Conservation (phyloP, 108 stramenopile genomes). For the Skeletonema tropicum region DNA sequence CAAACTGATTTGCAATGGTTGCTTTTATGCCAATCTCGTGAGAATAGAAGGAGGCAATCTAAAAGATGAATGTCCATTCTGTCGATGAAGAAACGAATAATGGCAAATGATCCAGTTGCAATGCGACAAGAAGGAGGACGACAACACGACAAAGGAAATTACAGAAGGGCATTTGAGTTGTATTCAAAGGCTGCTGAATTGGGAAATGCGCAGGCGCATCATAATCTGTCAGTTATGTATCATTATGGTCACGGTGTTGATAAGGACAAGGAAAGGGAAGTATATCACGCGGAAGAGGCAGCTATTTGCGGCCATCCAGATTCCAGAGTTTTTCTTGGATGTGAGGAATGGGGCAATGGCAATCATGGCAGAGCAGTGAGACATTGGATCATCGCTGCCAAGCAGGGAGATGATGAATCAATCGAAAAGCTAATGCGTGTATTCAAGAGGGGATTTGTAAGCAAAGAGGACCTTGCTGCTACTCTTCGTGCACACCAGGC, state of each 20-base stretch:
- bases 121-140: neutral
- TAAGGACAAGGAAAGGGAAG: neutral
- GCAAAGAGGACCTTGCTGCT: too few species aligned
- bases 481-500: too few species aligned
- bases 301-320: constrained; percentile 5
- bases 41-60: neutral
- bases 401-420: too few species aligned
- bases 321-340: too few species aligned
- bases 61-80: neutral
- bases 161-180: neutral
- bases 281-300: neutral
- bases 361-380: too few species aligned
- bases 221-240: neutral
- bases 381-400: too few species aligned
- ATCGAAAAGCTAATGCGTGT: too few species aligned
- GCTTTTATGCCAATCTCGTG: too few species aligned
- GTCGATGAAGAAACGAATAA: neutral
- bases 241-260: neutral
- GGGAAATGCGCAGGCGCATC: neutral
- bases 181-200: neutral
- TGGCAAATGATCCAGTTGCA: neutral
- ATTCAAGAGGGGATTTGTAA: too few species aligned
- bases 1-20: neutral
- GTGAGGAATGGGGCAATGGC: too few species aligned
- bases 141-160: neutral